phyloP scores from a whole-genome alignment of 2,329 filamentous ascomycete genomes.

The Hymenoscyphus infarciens region DNA sequence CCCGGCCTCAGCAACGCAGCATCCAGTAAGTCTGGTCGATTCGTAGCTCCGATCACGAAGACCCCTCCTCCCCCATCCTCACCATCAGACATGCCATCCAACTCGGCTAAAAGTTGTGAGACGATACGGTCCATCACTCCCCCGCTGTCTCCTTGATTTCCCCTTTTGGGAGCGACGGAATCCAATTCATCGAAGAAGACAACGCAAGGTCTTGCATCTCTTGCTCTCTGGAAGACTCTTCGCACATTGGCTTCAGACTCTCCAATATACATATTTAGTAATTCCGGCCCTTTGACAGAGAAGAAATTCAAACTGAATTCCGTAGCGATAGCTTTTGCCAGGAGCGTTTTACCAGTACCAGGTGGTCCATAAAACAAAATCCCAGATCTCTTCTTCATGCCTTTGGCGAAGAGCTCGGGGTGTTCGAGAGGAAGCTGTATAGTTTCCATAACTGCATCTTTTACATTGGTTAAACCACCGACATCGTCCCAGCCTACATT shows the following conservation, averaged over 20 bases:
- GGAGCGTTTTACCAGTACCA: conserved; percentile 86
- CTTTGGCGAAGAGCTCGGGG: conserved; percentile 91
- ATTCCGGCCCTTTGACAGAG: conserved; percentile 84
- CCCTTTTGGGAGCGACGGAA: conserved; percentile 91
- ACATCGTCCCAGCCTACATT: conserved; percentile 97
- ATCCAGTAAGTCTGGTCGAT: conserved; percentile 88
- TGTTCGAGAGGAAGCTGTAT: conserved; percentile 90
- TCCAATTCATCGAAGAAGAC: conserved; percentile 94
- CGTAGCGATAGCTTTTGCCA: conserved; percentile 89
- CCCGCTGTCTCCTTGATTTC: conserved; percentile 94
- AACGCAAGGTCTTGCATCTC: conserved; percentile 81
- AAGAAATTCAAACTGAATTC: conserved; percentile 95
- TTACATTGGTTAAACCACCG: conserved; percentile 87
- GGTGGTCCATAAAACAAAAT: conserved; percentile 91
- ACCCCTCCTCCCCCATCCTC: conserved; percentile 79
- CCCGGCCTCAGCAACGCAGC: conserved; percentile 85
- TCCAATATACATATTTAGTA: conserved; percentile 95
- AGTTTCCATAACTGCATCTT: conserved; percentile 94
- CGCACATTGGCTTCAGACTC: conserved; percentile 91
- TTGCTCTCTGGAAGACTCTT: conserved; percentile 80
- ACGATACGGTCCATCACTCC: conserved; percentile 99
- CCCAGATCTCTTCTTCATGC: conserved; percentile 95
- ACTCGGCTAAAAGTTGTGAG: conserved; percentile 86
- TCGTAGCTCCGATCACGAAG: conserved; percentile 95
- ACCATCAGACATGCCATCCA: conserved; percentile 96